phyloP scores from a whole-genome alignment of 352 stramenopile species.

The Lagenidium giganteum region DNA sequence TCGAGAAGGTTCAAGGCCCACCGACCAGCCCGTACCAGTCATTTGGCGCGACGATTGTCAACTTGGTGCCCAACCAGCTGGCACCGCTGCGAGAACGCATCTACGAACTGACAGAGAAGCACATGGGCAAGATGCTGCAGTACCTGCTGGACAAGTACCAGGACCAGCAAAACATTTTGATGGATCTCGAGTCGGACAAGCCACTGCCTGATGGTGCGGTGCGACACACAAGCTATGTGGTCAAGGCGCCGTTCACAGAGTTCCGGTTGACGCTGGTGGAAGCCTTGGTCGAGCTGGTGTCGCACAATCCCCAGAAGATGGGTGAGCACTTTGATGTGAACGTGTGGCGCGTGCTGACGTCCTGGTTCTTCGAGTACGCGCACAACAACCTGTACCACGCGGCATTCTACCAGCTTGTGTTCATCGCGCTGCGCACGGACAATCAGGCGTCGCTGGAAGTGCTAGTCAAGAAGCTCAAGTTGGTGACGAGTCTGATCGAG shows the following conservation, averaged over 20 bases:
- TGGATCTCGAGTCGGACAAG: constrained; percentile 48
- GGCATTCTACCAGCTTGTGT: constrained; percentile 87
- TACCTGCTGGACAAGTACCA: constrained; percentile 78
- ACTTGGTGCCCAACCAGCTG: constrained; percentile 81
- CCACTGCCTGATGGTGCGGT: constrained; percentile 59
- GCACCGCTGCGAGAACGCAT: constrained; percentile 60
- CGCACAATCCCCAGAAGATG: constrained; percentile 69
- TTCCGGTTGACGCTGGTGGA: constrained; percentile 84
- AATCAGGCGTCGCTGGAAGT: constrained; percentile 76
- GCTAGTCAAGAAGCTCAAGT: constrained; percentile 84
- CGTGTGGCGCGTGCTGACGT: constrained; percentile 82
- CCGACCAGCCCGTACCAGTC: constrained; percentile 82
- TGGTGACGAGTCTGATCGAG: constrained; percentile 81
- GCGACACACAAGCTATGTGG: constrained; percentile 84
- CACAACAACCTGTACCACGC: constrained; percentile 91
- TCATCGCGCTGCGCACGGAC: constrained; percentile 83
- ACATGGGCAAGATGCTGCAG: constrained; percentile 60
- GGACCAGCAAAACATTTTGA: constrained; percentile 76
- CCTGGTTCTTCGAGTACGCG: constrained; percentile 90
- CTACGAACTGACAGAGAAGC: constrained; percentile 56
- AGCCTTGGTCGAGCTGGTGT: constrained; percentile 78
- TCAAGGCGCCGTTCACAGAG: constrained; percentile 87
- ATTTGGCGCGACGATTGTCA: constrained; percentile 81
- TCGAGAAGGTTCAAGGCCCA: constrained; percentile 72
- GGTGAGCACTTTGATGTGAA: constrained; percentile 72